Base-by-base conservation (phyloP, 2,329 filamentous ascomycete genomes). In the Emydomyces testavorans region DNA sequence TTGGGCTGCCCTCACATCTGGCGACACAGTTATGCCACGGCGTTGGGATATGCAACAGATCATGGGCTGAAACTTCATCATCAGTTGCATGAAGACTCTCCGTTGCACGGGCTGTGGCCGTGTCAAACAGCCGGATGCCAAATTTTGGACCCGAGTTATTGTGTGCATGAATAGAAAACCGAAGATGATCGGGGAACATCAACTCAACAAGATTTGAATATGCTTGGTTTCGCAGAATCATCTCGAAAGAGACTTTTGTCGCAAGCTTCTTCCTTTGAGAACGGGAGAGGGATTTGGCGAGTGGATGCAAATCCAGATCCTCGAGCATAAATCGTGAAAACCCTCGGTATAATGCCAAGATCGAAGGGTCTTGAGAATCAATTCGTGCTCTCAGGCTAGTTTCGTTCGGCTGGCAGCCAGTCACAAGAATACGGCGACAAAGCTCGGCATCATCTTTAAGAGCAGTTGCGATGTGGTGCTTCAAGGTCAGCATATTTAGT, bases 241-340 rank as follows among this genome's bases (percentile, higher is more conserved):
- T 46, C 32, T 46, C 42, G 15, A 46, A 46, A 3, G 42, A 35
- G 21, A 46, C 34, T 28, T 46, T 46, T n/a, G 31, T 36, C 2
- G 42, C 42, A 4, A 46, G 32, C 13, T 46, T 46, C 21, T 46
- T 46, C 15, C 42, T 13, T 16, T 46, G 42, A 15, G 31, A 36
- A 5, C 34, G 31, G 11, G 31, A 36, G 31, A 36, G 21, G 10
- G 42, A 24, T 13, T 37, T 18, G 2, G 34, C 37, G 21, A 46
- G 31, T 13, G 42, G 42, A 20, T 46, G 20, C 20, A 46, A 24
- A 15, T 35, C 31, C 11, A 46, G 32, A 37, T 46, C 42, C 20
- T 46, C 42, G 8, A 46, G 34, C 42, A 46, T 46, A 18, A 46
- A 46, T n/a, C 42, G 29, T 24, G 42, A 46, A 20, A 46, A 46